Percentiles rank a stretch among this genome's conserved stretches.
Evolutionary conservation across 2,329 filamentous ascomycete species (phyloP).

Genomic region (Exophiala aquamarina): DNA sequence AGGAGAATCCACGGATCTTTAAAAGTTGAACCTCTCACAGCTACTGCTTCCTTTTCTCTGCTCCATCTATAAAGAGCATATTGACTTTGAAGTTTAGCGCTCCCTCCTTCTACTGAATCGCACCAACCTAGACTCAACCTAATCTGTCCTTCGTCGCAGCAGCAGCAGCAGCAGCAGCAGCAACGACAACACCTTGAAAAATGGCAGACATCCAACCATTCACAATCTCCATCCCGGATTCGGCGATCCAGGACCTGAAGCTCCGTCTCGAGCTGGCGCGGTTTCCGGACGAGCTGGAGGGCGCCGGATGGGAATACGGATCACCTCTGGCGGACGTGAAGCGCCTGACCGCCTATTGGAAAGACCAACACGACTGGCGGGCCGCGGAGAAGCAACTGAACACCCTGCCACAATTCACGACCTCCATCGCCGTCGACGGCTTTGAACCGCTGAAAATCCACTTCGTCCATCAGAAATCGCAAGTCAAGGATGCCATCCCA

Average conservation of each 20-base stretch:
- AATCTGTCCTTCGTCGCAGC: no score
- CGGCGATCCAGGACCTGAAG: slow-evolving; percentile 50
- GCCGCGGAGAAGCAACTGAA: slow-evolving; percentile 60
- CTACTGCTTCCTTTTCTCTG: no score
- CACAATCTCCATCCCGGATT: slow-evolving; percentile 53
- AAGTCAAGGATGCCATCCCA: slow-evolving; percentile 25
- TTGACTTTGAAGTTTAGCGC: no score
- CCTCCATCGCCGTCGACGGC: slow-evolving; percentile 29
- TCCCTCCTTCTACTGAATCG: no score
- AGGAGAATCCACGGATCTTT: no score
- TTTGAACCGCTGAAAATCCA: slow-evolving; percentile 31
- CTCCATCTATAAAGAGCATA: no score
- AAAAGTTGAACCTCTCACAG: no score
- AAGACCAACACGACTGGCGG: slow-evolving; percentile 60
- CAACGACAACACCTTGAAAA: slow-evolving; percentile 40
- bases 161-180: no score
- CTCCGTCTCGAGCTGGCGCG: slow-evolving; percentile 55
- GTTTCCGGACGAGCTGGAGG: slow-evolving; percentile 59
- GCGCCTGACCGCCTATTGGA: slow-evolving; percentile 59
- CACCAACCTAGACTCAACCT: no score
- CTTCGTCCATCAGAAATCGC: slow-evolving; percentile 37
- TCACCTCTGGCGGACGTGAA: slow-evolving; percentile 61
- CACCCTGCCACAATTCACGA: slow-evolving; percentile 59
- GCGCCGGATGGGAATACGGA: slow-evolving; percentile 58
- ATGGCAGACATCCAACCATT: slow-evolving; percentile 38